phyloP scores from a whole-genome alignment of 208 protist genomes.

The Crithidia fasciculata region DNA sequence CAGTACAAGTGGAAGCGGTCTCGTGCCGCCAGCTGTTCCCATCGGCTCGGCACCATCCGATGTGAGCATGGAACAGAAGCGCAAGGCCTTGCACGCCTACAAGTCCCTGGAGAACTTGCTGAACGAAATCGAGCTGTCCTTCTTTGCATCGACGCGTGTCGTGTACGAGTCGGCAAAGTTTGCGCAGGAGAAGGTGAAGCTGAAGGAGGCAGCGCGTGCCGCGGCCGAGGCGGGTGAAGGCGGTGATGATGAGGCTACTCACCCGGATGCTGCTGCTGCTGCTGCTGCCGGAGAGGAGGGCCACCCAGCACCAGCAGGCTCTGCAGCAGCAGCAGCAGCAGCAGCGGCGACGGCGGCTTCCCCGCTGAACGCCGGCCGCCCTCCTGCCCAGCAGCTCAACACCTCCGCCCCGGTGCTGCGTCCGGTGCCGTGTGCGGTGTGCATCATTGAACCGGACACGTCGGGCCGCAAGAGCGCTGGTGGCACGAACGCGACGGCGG shows the following conservation, averaged over 20 bases:
- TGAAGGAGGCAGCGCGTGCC: constrained; percentile 24
- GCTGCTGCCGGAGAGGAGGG: constrained; percentile 6
- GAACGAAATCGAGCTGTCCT: constrained; percentile 56
- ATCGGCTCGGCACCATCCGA: constrained; percentile 1
- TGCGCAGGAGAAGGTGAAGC: constrained; percentile 28
- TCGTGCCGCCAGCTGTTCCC: neutral
- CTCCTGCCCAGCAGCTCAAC: neutral
- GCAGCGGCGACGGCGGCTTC: neutral
- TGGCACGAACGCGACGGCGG: neutral
- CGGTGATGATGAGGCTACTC: neutral
- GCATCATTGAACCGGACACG: constrained; percentile 73
- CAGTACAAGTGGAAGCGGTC: constrained; percentile 10
- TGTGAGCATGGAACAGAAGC: constrained; percentile 7
- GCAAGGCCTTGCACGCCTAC: constrained; percentile 33
- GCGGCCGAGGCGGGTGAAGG: neutral
- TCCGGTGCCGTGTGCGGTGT: constrained; percentile 81
- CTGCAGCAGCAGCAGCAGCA: neutral
- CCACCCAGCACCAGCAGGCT: neutral
- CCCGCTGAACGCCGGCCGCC: neutral
- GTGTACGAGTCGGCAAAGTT: constrained; percentile 38
- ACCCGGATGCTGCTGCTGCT: neutral
- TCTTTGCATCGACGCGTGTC: constrained; percentile 38
- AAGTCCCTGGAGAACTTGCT: constrained; percentile 58
- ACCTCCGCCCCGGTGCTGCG: constrained; percentile 46
- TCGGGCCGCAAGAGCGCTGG: constrained; percentile 24